A percentile compares a stretch with the other conserved stretches of the same genome.
Conservation (phyloP, 2,329 filamentous ascomycete species). For the Ascochyta koolunga region DNA sequence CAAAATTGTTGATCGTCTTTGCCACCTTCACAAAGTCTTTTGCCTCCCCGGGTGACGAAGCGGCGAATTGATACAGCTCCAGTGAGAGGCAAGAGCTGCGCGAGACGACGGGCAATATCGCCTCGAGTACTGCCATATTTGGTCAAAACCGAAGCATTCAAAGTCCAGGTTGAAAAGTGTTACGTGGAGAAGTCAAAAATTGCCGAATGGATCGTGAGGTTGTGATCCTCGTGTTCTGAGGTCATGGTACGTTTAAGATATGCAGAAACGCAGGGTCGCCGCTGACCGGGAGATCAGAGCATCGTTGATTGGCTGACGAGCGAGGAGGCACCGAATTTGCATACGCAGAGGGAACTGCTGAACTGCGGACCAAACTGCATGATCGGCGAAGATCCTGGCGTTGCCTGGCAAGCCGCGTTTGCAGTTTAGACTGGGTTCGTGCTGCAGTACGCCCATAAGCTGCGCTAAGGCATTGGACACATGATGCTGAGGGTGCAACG, state of each 20-base stretch:
- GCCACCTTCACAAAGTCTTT: conserved; percentile 39
- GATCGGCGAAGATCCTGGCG: conserved; percentile 21
- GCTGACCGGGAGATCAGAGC: conserved; percentile 34
- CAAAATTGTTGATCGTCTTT: conserved; percentile 44
- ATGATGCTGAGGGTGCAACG: conserved; percentile 1
- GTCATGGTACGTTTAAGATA: conserved; percentile 30
- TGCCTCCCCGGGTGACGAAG: conserved; percentile 29
- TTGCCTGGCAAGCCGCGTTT: conserved; percentile 7
- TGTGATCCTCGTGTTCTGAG: conserved; percentile 29
- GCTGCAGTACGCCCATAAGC: background rate
- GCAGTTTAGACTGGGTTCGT: conserved; percentile 18
- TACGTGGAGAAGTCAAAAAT: conserved; percentile 21
- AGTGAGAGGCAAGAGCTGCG: conserved; percentile 43
- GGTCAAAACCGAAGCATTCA: conserved; percentile 5
- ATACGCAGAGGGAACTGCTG: conserved; percentile 23
- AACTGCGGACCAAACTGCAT: conserved; percentile 20
- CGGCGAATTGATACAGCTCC: conserved; percentile 41
- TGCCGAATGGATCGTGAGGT: conserved; percentile 17
- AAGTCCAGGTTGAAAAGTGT: background rate
- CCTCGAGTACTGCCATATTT: conserved; percentile 44
- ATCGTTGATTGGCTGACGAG: conserved; percentile 26
- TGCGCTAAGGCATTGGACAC: conserved; percentile 5
- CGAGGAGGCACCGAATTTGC: conserved; percentile 17
- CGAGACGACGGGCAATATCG: conserved; percentile 44
- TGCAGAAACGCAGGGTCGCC: conserved; percentile 34